A percentile compares a stretch with the other conserved stretches of the same genome.
These are phyloP conservation scores for Penicillium oxalicum DNA, from an alignment of 2,329 filamentous ascomycete genomes.

Conservation along the genomic window DNA sequence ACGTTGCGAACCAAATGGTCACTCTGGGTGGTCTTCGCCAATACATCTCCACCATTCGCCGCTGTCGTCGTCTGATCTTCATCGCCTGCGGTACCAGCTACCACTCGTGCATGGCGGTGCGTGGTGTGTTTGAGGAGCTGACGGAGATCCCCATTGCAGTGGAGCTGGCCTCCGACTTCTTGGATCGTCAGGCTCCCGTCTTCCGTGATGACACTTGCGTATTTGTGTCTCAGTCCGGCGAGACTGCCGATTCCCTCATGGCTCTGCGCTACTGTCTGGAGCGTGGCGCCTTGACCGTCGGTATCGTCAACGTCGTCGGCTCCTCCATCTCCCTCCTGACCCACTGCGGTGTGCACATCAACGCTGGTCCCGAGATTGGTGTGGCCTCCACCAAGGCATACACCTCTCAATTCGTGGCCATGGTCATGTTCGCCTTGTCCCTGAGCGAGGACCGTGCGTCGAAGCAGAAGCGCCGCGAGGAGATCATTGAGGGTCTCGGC, in stretches of 20 bases:
- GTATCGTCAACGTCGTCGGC: slow-evolving; percentile 97
- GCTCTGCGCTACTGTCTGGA: slow-evolving; percentile 96
- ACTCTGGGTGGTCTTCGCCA: slow-evolving; percentile 92
- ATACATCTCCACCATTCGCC: slow-evolving; percentile 93
- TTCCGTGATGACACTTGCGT: slow-evolving; percentile 99
- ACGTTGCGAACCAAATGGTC: slow-evolving; percentile 87
- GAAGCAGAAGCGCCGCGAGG: slow-evolving; percentile 83
- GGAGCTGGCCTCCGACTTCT: slow-evolving; percentile 95
- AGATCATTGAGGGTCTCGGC: slow-evolving; percentile 90
- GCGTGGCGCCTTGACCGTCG: slow-evolving; percentile 92
- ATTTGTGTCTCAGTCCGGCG: slow-evolving; percentile 97
- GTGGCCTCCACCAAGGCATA: slow-evolving; percentile 99
- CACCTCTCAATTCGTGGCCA: slow-evolving; percentile 97
- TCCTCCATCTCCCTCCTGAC: slow-evolving; percentile 98
- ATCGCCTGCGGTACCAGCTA: slow-evolving; percentile 98
- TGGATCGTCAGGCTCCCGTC: slow-evolving; percentile 91
- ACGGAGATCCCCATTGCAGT: slow-evolving; percentile 97
- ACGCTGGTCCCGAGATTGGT: slow-evolving; percentile 96
- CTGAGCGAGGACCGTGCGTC: slow-evolving; percentile 94
- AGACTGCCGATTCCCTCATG: slow-evolving; percentile 96
- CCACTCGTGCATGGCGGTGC: slow-evolving; percentile 99
- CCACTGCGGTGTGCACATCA: slow-evolving; percentile 99
- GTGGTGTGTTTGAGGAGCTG: slow-evolving; percentile 94
- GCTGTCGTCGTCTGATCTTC: slow-evolving; percentile 96
- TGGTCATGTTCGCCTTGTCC: slow-evolving; percentile 99